Conservation (phyloP, 2,329 filamentous ascomycete genomes). For the Dactylonectria macrodidyma region DNA sequence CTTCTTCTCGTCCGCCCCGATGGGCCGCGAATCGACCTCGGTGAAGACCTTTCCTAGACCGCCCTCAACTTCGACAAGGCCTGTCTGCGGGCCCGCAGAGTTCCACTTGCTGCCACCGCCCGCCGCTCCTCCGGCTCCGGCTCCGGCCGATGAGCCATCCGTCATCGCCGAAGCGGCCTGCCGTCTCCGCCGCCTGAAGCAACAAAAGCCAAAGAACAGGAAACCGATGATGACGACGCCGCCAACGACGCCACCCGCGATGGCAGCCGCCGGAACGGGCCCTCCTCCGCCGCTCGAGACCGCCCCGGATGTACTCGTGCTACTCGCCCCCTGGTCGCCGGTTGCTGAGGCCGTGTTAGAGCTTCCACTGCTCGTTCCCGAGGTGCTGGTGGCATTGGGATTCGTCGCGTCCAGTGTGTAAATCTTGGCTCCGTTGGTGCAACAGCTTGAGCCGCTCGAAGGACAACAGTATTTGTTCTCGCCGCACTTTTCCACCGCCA, state of each 20-base stretch:
- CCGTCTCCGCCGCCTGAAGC: slow-evolving; percentile 30
- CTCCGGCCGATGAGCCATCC: not conserved
- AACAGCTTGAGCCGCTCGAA: slow-evolving; percentile 32
- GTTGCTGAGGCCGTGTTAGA: not conserved
- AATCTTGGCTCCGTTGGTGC: slow-evolving; percentile 35
- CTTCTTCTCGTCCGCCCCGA: slow-evolving; percentile 2
- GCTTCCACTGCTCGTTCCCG: not conserved
- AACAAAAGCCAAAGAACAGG: slow-evolving; percentile 32
- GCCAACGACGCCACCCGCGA: slow-evolving; percentile 39
- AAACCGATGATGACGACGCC: slow-evolving; percentile 36
- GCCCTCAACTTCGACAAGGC: not conserved
- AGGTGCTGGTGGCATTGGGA: not conserved
- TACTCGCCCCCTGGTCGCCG: not conserved
- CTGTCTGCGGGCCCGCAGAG: not conserved
- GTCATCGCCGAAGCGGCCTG: not conserved
- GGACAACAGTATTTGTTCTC: slow-evolving; percentile 44
- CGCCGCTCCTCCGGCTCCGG: not conserved
- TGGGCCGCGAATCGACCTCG: not conserved
- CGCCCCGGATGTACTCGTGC: not conserved
- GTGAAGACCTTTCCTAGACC: not conserved
- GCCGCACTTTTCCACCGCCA: slow-evolving; percentile 28
- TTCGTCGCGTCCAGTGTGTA: slow-evolving; percentile 34
- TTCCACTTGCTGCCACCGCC: not conserved
- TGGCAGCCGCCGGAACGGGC: slow-evolving; percentile 27
- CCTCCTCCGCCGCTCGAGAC: not conserved